Conservation (phyloP, 495 filamentous ascomycete genomes). For the Aspergillus baeticus region DNA sequence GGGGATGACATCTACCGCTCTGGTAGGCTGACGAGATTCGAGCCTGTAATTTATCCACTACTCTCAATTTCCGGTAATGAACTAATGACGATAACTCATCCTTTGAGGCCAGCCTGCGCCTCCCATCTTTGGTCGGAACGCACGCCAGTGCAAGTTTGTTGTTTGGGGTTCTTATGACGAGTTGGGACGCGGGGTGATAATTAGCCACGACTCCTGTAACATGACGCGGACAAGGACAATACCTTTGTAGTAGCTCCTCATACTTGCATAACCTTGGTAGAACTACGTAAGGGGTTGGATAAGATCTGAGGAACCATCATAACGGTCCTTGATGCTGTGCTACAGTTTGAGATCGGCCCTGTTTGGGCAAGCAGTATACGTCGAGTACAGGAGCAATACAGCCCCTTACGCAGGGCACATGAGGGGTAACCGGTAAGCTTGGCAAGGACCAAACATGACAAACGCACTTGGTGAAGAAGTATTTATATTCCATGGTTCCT, state of each 20-base stretch:
- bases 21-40: slow-evolving; percentile 15
- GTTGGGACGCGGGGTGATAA: too few relatives aligned
- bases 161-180: neutral
- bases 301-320: too few relatives aligned
- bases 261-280: too few relatives aligned
- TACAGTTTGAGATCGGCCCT: too few relatives aligned
- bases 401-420: neutral
- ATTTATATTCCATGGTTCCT: slow-evolving; percentile 1
- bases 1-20: slow-evolving; percentile 17
- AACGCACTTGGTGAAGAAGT: neutral
- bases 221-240: slow-evolving; percentile 8
- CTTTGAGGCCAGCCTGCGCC: neutral
- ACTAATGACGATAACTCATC: neutral
- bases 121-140: slow-evolving; percentile 1
- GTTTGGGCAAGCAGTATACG: too few relatives aligned
- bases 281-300: too few relatives aligned
- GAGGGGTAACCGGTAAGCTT: neutral
- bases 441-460: neutral
- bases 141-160: slow-evolving; percentile 1
- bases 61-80: neutral
- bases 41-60: slow-evolving; percentile 5
- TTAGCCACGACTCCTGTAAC: too few relatives aligned
- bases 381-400: neutral
- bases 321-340: too few relatives aligned
- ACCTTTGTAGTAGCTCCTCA: neutral